phyloP scores from a whole-genome alignment of 148 eudicot genomes.

The Rhododendron henanense region DNA sequence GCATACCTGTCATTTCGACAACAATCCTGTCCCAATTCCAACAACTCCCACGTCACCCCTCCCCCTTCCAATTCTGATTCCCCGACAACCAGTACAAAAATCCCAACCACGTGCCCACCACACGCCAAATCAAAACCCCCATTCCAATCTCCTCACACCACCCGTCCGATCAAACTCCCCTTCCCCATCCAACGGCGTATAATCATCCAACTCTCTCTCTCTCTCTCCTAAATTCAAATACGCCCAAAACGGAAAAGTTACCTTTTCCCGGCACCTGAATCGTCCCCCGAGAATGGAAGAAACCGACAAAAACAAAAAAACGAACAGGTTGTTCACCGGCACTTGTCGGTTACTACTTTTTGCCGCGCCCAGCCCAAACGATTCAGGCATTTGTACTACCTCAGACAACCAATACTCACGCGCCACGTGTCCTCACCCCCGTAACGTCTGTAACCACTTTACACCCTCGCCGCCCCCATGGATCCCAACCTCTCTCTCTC shows the following conservation, averaged over 20 bases:
- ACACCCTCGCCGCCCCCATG: constrained; percentile 3
- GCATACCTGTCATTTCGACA: not conserved
- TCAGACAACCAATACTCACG: not conserved
- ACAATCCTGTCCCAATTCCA: not conserved
- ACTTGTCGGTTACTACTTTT: constrained; percentile 16
- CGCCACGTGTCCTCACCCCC: constrained; percentile 9
- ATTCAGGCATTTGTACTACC: not conserved
- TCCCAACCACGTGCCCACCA: constrained; percentile 3
- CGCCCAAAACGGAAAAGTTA: not conserved
- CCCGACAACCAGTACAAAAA: not conserved
- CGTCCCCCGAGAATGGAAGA: not conserved
- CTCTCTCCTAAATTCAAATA: not conserved
- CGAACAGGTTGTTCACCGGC: not conserved
- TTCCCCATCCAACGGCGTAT: not conserved
- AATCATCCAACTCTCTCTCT: not conserved
- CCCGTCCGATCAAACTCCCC: constrained; percentile 3
- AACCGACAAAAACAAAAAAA: not conserved
- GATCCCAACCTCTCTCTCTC: not conserved
- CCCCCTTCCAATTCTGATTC: constrained; percentile 3
- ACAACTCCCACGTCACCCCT: not conserved
- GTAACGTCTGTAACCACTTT: not conserved
- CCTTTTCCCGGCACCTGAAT: constrained; percentile 4
- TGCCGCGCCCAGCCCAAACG: not conserved
- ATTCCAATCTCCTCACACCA: too few relatives aligned
- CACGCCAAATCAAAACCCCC: not conserved